Base-by-base conservation (phyloP, 306 rosid genomes). In the Vachellia collinsii region DNA sequence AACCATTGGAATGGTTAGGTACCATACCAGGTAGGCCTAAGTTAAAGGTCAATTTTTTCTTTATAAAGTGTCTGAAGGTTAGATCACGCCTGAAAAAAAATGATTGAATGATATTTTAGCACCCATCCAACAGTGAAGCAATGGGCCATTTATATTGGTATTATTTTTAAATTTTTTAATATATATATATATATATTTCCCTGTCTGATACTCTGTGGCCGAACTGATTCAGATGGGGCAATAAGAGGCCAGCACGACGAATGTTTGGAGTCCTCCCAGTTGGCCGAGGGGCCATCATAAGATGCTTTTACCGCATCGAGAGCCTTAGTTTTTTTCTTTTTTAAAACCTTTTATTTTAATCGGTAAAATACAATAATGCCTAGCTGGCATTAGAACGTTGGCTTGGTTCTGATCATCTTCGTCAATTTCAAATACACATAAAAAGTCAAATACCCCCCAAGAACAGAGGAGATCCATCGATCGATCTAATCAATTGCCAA, bases 321-420 rank as follows among this genome's bases (percentile, higher is more conserved):
- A 66, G 42, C 39, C 72, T 34, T 59, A 7, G 51, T 17, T 17
- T 17, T 53, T 53, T 51, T 53, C 19, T 1, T 37, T 72, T 14
- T 66, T 53, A 23, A 6, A 29, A 29, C 34, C 1, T 29, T 6
- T 51, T 42, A 64, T 41, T 53, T 69, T 17, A 25, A 51, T 23
- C 17, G 9, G 25, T 48, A 48, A 46, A 77, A 85, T 70, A 78
- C 43, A 61, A 78, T 34, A 43, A 70, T 74, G 89, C 79, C 50
- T 77, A 38, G 87, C 88, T 87, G 93, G 88, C 93, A 79, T 88
- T 68, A 75, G 83, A 86, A 85, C 86, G 82, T 85, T 83, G 91
- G 84, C 19, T 79, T 82, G 81, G 92, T 87, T 68, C 83, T 69
- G 37, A 8, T 22, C 14, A 3, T 25, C 81, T 5, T 85, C 68